A percentile compares a stretch with the other conserved stretches of the same genome.
Evolutionary conservation across 441 rosid genomes (phyloP).

Genomic region (Aquilaria agallochum): DNA sequence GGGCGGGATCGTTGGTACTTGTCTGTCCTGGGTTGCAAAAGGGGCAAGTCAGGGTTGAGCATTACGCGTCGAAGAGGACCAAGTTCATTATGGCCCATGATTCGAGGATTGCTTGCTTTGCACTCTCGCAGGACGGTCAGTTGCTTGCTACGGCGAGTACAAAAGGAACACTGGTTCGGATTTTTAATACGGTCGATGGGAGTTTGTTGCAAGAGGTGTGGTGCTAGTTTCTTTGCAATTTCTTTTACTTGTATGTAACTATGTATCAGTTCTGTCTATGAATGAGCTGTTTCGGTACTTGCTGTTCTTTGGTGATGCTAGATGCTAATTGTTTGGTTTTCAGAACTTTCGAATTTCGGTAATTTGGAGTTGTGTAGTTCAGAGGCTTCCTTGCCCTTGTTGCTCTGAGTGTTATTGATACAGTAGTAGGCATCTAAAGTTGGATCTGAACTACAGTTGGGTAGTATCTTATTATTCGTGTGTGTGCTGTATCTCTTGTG

Average conservation of each 20-base stretch:
- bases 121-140: constrained; percentile 78
- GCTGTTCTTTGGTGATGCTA: no score
- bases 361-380: background rate
- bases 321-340: no score
- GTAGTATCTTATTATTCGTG: no score
- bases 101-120: constrained; percentile 85
- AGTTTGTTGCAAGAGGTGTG: constrained; percentile 51
- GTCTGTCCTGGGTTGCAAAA: constrained; percentile 92
- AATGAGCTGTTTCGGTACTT: background rate
- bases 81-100: constrained; percentile 93
- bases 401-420: background rate
- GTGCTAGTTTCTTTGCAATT: background rate
- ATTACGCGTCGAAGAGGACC: constrained; percentile 79
- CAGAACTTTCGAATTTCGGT: no score
- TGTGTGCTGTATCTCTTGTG: no score
- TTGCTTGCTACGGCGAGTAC: constrained; percentile 85
- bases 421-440: no score
- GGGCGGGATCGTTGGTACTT: constrained; percentile 56
- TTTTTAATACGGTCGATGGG: constrained; percentile 42
- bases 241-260: background rate
- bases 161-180: constrained; percentile 71
- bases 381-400: background rate
- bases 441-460: no score
- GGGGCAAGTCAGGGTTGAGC: constrained; percentile 93
- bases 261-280: background rate